Conservation (phyloP, 495 filamentous ascomycete genomes). For the Corynascus novoguineensis region DNA sequence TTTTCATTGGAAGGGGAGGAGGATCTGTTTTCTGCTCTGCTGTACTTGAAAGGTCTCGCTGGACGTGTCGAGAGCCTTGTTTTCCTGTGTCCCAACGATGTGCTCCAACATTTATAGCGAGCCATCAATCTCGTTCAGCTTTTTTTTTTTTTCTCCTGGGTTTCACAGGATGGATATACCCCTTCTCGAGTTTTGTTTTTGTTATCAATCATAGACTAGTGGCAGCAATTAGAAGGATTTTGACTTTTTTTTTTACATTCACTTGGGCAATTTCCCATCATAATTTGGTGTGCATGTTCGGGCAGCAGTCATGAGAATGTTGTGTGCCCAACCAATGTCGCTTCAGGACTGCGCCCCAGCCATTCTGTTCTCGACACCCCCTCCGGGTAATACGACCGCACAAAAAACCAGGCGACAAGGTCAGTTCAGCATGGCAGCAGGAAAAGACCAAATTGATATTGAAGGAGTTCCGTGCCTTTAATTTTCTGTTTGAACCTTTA, state of each 20-base stretch:
- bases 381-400: not conserved
- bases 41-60: constrained; percentile 12
- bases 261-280: not conserved
- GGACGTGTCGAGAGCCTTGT: constrained; percentile 14
- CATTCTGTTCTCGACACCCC: not conserved
- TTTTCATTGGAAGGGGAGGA: not conserved
- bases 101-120: constrained; percentile 19
- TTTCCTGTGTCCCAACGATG: constrained; percentile 15
- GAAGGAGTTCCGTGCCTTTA: not conserved
- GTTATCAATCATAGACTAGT: constrained; percentile 9
- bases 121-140: constrained; percentile 11
- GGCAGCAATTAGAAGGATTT: constrained; percentile 17
- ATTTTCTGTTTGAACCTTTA: not conserved
- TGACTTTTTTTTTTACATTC: not conserved
- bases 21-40: constrained; percentile 9
- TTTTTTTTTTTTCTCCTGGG: constrained; percentile 20
- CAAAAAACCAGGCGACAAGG: not conserved
- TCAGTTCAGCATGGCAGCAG: no score
- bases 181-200: constrained; percentile 16
- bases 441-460: not conserved
- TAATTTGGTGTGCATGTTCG: not conserved
- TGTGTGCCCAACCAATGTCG: constrained; percentile 3
- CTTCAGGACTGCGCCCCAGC: not conserved
- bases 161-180: constrained; percentile 37
- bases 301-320: not conserved